phyloP scores from a whole-genome alignment of 768 basidiomycete species.

The Rhizopogon vulgaris region DNA sequence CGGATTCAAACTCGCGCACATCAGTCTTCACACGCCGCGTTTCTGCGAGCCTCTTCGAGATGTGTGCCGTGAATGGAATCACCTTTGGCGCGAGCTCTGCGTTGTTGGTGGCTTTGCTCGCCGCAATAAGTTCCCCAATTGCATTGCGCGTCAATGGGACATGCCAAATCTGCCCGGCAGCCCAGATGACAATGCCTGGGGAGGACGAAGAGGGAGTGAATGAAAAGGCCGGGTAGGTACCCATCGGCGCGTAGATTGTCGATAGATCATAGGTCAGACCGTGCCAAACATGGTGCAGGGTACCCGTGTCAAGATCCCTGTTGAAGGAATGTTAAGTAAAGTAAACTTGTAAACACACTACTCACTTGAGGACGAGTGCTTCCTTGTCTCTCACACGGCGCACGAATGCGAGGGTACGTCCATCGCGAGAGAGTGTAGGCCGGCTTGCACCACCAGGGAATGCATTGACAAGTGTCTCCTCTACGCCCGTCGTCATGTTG shows the following conservation, averaged over 20 bases:
- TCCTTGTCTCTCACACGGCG: conserved; percentile 69
- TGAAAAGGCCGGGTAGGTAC: conserved; percentile 72
- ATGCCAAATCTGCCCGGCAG: conserved; percentile 61
- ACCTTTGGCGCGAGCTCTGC: conserved; percentile 29
- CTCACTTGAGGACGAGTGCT: conserved; percentile 65
- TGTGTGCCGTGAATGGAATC: conserved; percentile 55
- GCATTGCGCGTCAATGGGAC: conserved; percentile 51
- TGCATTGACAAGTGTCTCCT: conserved; percentile 46
- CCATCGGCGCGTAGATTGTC: conserved; percentile 65
- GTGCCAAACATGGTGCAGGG: conserved; percentile 58
- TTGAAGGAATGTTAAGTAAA: neutral
- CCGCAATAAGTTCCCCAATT: conserved; percentile 45
- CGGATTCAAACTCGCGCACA: conserved; percentile 47
- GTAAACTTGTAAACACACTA: conserved; percentile 1
- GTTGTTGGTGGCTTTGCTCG: neutral
- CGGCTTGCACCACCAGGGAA: conserved; percentile 69
- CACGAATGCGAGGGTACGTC: conserved; percentile 67
- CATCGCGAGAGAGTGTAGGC: conserved; percentile 64
- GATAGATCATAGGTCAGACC: conserved; percentile 66
- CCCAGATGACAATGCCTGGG: conserved; percentile 56
- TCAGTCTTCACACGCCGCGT: conserved; percentile 46
- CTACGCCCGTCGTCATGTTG: conserved; percentile 52
- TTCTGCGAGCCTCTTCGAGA: conserved; percentile 59
- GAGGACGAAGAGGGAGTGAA: conserved; percentile 56
- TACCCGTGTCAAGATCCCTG: conserved; percentile 65